Base-by-base conservation (phyloP, 441 rosid species). In the Populus hybrid region DNA sequence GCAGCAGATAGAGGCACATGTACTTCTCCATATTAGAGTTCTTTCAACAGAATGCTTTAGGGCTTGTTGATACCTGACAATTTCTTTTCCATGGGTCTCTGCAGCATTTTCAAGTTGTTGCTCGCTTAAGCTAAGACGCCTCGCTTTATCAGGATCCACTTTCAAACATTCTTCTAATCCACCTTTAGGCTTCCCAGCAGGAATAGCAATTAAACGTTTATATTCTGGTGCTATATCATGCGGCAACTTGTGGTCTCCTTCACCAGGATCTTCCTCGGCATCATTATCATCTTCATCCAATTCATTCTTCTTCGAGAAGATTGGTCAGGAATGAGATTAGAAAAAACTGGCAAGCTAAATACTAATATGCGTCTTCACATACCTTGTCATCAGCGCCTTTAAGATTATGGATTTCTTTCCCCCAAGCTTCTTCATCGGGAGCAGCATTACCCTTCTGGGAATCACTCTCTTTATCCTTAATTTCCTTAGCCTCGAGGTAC, bases 111-210 rank as follows among this genome's bases (percentile, higher is more conserved):
- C 93, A 36, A 93, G 92, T 73, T 89, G 85, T 82, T 87, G 94
- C 85, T 95, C 99, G 71, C 98, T 93, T 65, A 95, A 79, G 83
- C 98, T 94, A 78, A 91, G 91, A 73, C 99, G 87, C 79, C 97
- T 93, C 73, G 92, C 93, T 81, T 89, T 88, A 78, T 91, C 88
- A 70, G 87, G 86, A 76, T 94, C 92, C 53, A 93, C 91, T 66
- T 74, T 84, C 66, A 93, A 81, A 69, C 87, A 87, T 71, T 91
- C 97, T 76, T 28, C 70, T 50, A 92, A 73, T 10, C 96, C 97
- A 18, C 99, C 99, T 87, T 91, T 92, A 9, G 97, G 97, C 83
- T 92, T 95, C 74, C 98, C 96, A 67, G 98, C 96, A 71, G 88
- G 95, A 46, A 93, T 93, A 78, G 97, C 93, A 78, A 95, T 95